phyloP scores from a whole-genome alignment of 495 filamentous ascomycete species.

The Aspergillus cavernicola region DNA sequence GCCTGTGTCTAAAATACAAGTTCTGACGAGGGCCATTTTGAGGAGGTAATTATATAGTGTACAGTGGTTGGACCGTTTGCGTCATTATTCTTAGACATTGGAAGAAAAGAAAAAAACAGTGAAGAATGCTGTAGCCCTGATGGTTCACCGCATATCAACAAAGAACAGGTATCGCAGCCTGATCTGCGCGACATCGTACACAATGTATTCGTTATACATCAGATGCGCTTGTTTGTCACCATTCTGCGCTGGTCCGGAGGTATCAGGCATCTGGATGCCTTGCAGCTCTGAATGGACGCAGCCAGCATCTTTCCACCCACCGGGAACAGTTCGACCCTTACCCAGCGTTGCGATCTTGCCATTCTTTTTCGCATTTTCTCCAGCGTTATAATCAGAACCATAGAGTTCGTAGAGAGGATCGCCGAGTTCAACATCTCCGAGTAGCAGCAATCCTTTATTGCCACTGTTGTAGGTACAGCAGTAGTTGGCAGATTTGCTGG shows the following conservation, averaged over 20 bases:
- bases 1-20: too few relatives aligned
- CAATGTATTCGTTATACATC: conserved; percentile 61
- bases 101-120: too few relatives aligned
- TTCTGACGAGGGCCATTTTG: too few relatives aligned
- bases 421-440: conserved; percentile 79
- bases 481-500: conserved; percentile 74
- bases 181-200: conserved; percentile 76
- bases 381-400: conserved; percentile 54
- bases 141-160: conserved; percentile 43
- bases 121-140: too few relatives aligned
- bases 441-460: conserved; percentile 59
- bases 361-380: conserved; percentile 52
- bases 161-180: conserved; percentile 73
- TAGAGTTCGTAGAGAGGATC: conserved; percentile 60
- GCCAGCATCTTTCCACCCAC: conserved; percentile 71
- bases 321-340: conserved; percentile 56
- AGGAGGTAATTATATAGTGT: too few relatives aligned
- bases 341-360: conserved; percentile 67
- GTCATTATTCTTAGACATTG: too few relatives aligned
- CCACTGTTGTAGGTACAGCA: conserved; percentile 56
- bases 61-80: too few relatives aligned
- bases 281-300: conserved; percentile 56
- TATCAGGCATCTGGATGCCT: conserved; percentile 60
- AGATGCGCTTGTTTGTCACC: background rate
- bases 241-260: background rate